Conservation (phyloP, 176 grass and related monocot genomes). For the Panicum miliaceum region DNA sequence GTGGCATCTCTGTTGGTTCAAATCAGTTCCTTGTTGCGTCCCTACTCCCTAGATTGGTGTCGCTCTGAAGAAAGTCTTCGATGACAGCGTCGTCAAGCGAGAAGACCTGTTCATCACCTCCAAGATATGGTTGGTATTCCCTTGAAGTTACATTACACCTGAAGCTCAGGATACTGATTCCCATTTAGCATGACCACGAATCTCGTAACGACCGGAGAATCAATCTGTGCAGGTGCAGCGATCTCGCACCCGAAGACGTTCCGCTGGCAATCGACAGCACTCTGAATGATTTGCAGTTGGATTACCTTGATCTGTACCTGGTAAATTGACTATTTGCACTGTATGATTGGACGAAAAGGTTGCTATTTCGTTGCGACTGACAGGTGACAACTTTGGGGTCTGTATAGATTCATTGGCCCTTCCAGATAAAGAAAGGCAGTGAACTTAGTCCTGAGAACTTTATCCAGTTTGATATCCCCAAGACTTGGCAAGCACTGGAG, state of each 20-base stretch:
- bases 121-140: conserved; percentile 78
- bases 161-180: not conserved
- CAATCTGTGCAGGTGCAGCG: conserved; percentile 53
- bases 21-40: not conserved
- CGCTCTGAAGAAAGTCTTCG: conserved; percentile 63
- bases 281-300: conserved; percentile 64
- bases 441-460: conserved; percentile 52
- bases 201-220: not conserved
- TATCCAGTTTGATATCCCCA: conserved; percentile 50
- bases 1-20: not conserved
- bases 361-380: not conserved
- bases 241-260: conserved; percentile 74
- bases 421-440: conserved; percentile 52
- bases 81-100: conserved; percentile 65
- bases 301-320: conserved; percentile 79
- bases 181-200: not conserved
- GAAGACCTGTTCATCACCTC: conserved; percentile 81
- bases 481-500: conserved; percentile 62
- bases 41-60: conserved; percentile 52
- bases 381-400: not conserved
- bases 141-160: not conserved
- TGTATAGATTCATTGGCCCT: conserved; percentile 62
- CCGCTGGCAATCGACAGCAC: conserved; percentile 52
- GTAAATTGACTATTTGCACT: conserved; percentile 35
- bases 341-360: not conserved